These are phyloP conservation scores for Myxozyma mucilagina DNA, from an alignment of 805 yeast genomes.

Conservation along the genomic window DNA sequence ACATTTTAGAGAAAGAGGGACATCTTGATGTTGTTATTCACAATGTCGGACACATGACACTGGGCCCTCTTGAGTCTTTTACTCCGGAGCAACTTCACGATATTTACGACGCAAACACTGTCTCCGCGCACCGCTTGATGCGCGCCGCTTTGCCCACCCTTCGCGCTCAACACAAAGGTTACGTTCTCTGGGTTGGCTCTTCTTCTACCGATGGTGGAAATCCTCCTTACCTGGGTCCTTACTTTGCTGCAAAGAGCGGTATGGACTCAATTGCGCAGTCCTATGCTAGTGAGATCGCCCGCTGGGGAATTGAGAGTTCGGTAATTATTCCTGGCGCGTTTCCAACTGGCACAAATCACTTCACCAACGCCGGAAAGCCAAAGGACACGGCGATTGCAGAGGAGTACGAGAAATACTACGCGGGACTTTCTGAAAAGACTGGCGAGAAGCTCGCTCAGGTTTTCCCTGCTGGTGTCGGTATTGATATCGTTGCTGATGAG, in stretches of 20 bases:
- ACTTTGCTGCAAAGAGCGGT: constrained; percentile 10
- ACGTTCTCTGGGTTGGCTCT: constrained; percentile 10
- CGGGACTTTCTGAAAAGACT: constrained; percentile 3
- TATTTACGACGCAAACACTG: constrained; percentile 8
- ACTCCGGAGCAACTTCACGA: constrained; percentile 11
- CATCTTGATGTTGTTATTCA: constrained; percentile 12
- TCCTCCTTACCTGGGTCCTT: constrained; percentile 9
- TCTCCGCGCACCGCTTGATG: constrained; percentile 8
- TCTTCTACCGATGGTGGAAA: constrained; percentile 11
- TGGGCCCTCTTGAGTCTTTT: constrained; percentile 9
- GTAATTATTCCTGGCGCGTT: constrained; percentile 9
- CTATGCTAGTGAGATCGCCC: constrained; percentile 8
- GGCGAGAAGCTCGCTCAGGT: constrained; percentile 2
- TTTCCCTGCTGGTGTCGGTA: constrained; percentile 5
- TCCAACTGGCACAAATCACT: constrained; percentile 8
- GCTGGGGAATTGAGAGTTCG: constrained; percentile 12
- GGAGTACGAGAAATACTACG: constrained; percentile 12
- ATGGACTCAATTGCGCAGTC: constrained; percentile 11
- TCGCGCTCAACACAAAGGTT: constrained; percentile 5
- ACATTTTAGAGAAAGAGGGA: constrained; percentile 3
- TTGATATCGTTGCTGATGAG: constrained; percentile 8
- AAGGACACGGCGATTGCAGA: constrained; percentile 2
- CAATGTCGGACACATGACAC: constrained; percentile 13
- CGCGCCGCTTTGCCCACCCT: constrained; percentile 8
- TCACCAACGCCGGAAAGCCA: constrained; percentile 9